Percentiles rank a stretch among this genome's conserved stretches.
These are phyloP conservation scores for Lentinula boryana DNA, from an alignment of 768 basidiomycete genomes.

Conservation along the genomic window DNA sequence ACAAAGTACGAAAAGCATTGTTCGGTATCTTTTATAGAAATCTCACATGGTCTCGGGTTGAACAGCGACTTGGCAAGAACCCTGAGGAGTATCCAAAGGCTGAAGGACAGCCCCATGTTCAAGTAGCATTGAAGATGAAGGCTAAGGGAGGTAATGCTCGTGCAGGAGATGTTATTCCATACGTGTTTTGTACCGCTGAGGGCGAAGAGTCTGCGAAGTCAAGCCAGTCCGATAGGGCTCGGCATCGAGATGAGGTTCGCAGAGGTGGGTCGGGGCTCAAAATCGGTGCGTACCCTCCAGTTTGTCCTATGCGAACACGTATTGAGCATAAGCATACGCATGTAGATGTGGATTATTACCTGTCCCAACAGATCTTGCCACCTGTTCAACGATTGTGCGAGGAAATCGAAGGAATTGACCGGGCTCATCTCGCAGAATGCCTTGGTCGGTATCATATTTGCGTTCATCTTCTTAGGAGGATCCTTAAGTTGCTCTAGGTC, in stretches of 20 bases:
- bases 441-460: slow-evolving; percentile 51
- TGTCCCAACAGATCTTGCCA: slow-evolving; percentile 87
- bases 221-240: slow-evolving; percentile 84
- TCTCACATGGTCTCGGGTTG: not conserved
- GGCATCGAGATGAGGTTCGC: slow-evolving; percentile 89
- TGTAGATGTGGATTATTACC: slow-evolving; percentile 86
- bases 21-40: not conserved
- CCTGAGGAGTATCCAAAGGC: slow-evolving; percentile 96
- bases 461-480: not conserved
- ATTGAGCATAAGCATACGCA: slow-evolving; percentile 6
- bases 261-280: slow-evolving; percentile 57
- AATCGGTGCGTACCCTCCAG: slow-evolving; percentile 51
- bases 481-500: slow-evolving; percentile 31
- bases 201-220: slow-evolving; percentile 67
- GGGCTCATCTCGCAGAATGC: slow-evolving; percentile 88
- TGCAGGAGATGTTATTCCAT: slow-evolving; percentile 90
- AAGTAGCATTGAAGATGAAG: slow-evolving; percentile 91
- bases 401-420: slow-evolving; percentile 93
- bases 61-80: slow-evolving; percentile 89
- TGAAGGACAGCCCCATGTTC: slow-evolving; percentile 93
- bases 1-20: slow-evolving; percentile 58
- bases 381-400: slow-evolving; percentile 95
- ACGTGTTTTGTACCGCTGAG: slow-evolving; percentile 83
- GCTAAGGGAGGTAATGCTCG: slow-evolving; percentile 74
- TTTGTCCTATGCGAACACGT: not conserved